A percentile compares a stretch with the other conserved stretches of the same genome.
Evolutionary conservation across 257 asterid genomes (phyloP).

Genomic region (Nicotiana undulata): DNA sequence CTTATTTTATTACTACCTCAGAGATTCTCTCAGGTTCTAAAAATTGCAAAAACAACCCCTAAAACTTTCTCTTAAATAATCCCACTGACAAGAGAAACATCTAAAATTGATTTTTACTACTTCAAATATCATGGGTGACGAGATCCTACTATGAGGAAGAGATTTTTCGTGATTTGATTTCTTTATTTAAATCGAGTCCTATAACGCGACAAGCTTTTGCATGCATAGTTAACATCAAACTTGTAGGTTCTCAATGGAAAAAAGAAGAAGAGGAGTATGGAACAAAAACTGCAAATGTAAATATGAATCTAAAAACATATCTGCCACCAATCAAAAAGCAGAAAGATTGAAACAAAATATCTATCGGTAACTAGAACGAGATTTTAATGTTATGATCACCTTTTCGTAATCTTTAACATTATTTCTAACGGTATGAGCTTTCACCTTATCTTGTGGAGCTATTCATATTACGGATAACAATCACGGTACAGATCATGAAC

Average conservation of each 20-base stretch:
- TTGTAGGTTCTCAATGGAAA: background rate
- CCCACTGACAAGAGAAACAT: background rate
- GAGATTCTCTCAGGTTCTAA: background rate
- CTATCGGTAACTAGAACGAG: too few relatives aligned
- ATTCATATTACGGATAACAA: background rate
- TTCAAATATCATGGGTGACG: too few relatives aligned
- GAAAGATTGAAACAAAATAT: too few relatives aligned
- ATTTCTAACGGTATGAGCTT: background rate
- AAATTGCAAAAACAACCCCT: background rate
- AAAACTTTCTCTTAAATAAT: background rate
- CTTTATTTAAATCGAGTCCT: background rate
- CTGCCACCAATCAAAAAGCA: too few relatives aligned
- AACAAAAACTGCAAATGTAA: too few relatives aligned
- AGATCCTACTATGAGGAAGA: background rate
- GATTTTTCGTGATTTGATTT: background rate
- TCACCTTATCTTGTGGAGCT: too few relatives aligned
- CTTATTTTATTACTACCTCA: background rate
- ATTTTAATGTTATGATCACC: too few relatives aligned
- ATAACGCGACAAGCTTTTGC: background rate
- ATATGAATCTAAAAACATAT: too few relatives aligned
- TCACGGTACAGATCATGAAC: background rate
- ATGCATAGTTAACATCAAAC: background rate
- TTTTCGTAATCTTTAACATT: too few relatives aligned
- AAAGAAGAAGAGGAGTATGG: too few relatives aligned
- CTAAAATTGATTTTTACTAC: background rate